A percentile compares a stretch with the other conserved stretches of the same genome.
These are phyloP conservation scores for Trichophyton mentagrophytes DNA, from an alignment of 2,329 filamentous ascomycete species.

Conservation along the genomic window DNA sequence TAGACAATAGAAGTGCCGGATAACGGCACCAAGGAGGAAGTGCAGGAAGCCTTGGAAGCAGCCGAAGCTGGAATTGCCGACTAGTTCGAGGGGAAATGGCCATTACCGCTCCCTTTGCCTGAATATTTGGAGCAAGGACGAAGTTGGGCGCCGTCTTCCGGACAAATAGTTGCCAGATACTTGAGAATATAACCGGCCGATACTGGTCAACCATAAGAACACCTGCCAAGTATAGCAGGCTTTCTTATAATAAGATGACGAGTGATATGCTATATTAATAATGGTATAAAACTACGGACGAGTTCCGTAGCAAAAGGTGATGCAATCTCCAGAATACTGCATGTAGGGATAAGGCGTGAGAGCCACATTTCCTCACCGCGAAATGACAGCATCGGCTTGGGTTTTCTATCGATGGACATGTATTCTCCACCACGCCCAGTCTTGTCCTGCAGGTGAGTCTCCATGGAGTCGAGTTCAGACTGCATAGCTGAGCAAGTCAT, in stretches of 20 bases:
- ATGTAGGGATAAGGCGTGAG: not conserved
- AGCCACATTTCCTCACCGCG: not conserved
- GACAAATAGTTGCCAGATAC: not conserved
- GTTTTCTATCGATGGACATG: not conserved
- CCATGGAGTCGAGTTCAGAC: not conserved
- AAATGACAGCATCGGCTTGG: not conserved
- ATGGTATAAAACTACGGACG: not conserved
- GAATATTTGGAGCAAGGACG: too few relatives aligned
- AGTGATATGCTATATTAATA: not conserved
- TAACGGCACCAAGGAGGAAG: too few relatives aligned
- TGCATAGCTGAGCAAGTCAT: not conserved
- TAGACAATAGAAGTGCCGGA: too few relatives aligned
- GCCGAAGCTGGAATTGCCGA: too few relatives aligned
- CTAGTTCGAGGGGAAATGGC: too few relatives aligned
- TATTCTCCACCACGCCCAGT: constrained; percentile 13
- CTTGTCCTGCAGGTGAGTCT: not conserved
- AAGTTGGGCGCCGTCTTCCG: not conserved
- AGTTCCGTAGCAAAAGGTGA: not conserved
- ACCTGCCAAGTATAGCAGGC: not conserved
- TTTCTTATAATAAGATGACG: not conserved
- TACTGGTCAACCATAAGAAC: not conserved
- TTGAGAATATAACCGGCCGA: not conserved
- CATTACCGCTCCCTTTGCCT: too few relatives aligned
- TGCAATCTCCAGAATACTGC: not conserved
- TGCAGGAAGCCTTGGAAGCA: too few relatives aligned